Evolutionary conservation across 768 basidiomycete species (phyloP), one percentile per base, ranked within the genome.

Genomic region (Lentinus tigrinus): DNA sequence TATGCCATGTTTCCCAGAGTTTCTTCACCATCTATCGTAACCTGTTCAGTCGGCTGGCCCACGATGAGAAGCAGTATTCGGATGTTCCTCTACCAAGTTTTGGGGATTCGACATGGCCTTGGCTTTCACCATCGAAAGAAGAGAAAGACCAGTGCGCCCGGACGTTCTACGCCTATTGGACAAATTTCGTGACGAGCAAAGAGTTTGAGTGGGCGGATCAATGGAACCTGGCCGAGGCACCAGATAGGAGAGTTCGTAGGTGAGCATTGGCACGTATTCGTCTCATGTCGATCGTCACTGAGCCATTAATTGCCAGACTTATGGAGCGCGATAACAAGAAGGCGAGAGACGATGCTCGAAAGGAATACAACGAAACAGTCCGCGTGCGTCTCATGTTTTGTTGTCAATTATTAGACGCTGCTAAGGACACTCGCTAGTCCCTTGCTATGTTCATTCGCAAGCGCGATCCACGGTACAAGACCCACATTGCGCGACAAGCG

Each of bases 271-370:
- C n/a, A n/a, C n/a, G n/a, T n/a, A n/a, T n/a, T n/a, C n/a, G n/a
- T n/a, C 23, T 6, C 11, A 37, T 26, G 19, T 34, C 21, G n/a
- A n/a, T n/a, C n/a, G 10, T 27, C 21, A 26, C 21, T 5, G 47
- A 21, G 44, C 39, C 31, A 47, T 39, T 7, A 11, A 37, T 8
- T 17, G 28, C 10, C 34, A 93, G 92, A 65, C 67, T 93, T 46
- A 95, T 98, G 90, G 97, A 98, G 69, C 92, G 87, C 65, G 97
- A 98, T 63, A 98, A 99, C 73, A 93, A 91, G 73, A 95, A 95
- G 69, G 85, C 85, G 3, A 81, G 95, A 14, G 93, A 97, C 27
- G 89, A 93, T 38, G 89, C 89, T 6, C 82, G 89, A 38, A 83
- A 84, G 67, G 95, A 98, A 59, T 98, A 96, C 72, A 98, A 94